These are phyloP conservation scores for Hanseniaspora osmophila DNA, from an alignment of 805 yeast species.

Conservation along the genomic window DNA sequence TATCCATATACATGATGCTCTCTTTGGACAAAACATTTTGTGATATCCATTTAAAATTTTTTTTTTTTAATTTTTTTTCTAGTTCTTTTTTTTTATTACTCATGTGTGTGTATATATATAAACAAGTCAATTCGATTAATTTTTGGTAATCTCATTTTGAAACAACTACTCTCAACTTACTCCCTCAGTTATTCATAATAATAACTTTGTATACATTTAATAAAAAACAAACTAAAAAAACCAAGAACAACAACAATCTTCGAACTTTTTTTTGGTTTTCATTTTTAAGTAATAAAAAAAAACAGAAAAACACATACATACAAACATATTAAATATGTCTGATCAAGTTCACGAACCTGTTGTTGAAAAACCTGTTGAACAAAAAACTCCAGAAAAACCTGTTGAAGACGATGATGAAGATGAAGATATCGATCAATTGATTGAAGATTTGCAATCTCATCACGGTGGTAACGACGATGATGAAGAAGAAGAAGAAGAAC, in stretches of 20 bases:
- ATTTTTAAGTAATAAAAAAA: not conserved
- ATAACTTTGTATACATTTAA: no score
- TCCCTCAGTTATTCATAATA: no score
- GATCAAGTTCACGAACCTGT: not conserved
- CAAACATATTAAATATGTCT: not conserved
- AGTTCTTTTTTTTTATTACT: not conserved
- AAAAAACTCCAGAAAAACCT: conserved; percentile 34
- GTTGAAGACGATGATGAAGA: conserved; percentile 47
- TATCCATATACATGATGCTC: no score
- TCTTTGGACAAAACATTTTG: no score
- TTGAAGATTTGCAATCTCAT: conserved; percentile 62
- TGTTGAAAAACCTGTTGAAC: conserved; percentile 20
- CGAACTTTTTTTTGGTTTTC: no score
- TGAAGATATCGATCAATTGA: conserved; percentile 58
- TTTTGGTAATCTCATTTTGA: no score
- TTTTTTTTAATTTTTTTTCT: not conserved
- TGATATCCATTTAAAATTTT: no score
- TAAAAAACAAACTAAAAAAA: no score
- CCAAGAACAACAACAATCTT: no score
- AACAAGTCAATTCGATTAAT: no score
- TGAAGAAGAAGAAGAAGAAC: conserved; percentile 31
- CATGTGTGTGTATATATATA: not conserved
- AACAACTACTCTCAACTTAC: no score
- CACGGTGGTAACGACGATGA: conserved; percentile 36
- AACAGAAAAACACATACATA: not conserved